Evolutionary conservation across 768 basidiomycete species (phyloP), one percentile per base, ranked within the genome.

Genomic region (Boletus rubescentipes): DNA sequence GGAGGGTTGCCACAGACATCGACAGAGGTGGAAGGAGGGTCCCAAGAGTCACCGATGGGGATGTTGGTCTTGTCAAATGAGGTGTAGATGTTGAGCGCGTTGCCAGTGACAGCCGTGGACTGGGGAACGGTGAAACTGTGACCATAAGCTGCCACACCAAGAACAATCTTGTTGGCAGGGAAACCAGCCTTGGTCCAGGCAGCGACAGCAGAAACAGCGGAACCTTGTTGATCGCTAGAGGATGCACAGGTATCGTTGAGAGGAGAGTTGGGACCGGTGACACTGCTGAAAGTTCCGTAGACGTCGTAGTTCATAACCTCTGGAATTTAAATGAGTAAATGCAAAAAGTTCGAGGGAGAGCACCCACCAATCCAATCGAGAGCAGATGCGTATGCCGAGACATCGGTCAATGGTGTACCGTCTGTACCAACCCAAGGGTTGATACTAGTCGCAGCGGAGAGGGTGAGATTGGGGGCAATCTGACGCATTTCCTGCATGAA

Each of bases 71-170:
- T 63, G 62, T 81, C 68, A 58, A 84, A 91, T 1, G 71, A 42
- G 3, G 86, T 83, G 68, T 77, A 87, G 16, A 75, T 34, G n/a
- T 71, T 70, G 30, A 87, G 66, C 9, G 60, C 57, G 46, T 11
- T 41, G 10, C 43, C 50, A 15, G 60, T 48, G 49, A 65, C 54
- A 26, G 66, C 63, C 4, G 63, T 55, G 26, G 67, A 64, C n/a
- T 59, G 59, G 18, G 58, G 20, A 5, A 70, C 69, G 0, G 38
- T 71, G 76, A 76, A 94, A 20, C 90, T 84, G 71, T 92, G 92
- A 1, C 91, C 91, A 70, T 92, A 96, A 16, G 86, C 74, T 12
- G 93, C 83, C 1, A 96, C 84, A 49, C 93, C 95, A 8, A 98
- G 82, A 29, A 93, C 82, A 53, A 96, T 85, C 73, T 89, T 72